phyloP scores from a whole-genome alignment of 805 yeast species.

The Lipomyces sp. region DNA sequence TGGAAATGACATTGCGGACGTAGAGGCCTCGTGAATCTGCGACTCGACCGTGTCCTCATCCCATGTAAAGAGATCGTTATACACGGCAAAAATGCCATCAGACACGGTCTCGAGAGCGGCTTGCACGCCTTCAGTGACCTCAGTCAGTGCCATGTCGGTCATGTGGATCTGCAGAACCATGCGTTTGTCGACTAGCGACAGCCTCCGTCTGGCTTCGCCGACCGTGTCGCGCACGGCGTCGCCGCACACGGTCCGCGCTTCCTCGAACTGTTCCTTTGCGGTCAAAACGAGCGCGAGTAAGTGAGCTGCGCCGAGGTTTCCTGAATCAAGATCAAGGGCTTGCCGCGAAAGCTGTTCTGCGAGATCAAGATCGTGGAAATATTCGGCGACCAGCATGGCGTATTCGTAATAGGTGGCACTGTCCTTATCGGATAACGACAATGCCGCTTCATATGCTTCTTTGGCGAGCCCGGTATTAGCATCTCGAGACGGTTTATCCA shows the following conservation, averaged over 20 bases:
- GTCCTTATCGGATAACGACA: background rate
- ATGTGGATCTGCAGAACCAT: conserved; percentile 19
- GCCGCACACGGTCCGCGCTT: conserved; percentile 16
- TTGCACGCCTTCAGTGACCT: conserved; percentile 22
- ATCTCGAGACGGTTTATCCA: conserved; percentile 2
- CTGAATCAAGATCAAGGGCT: conserved; percentile 14
- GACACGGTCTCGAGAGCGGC: conserved; percentile 25
- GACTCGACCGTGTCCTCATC: conserved; percentile 29
- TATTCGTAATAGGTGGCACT: conserved; percentile 14
- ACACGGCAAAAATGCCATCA: conserved; percentile 21
- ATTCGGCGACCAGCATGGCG: conserved; percentile 15
- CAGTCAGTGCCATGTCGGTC: conserved; percentile 25
- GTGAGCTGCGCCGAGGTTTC: conserved; percentile 23
- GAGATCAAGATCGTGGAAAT: conserved; percentile 7
- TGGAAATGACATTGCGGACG: conserved; percentile 18
- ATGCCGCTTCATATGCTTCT: conserved; percentile 16
- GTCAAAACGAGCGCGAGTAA: conserved; percentile 18
- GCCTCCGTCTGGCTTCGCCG: conserved; percentile 8
- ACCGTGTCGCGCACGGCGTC: conserved; percentile 5
- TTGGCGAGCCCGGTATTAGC: conserved; percentile 6
- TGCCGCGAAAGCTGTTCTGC: conserved; percentile 13
- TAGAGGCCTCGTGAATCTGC: conserved; percentile 28
- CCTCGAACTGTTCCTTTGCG: conserved; percentile 5
- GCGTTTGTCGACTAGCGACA: conserved; percentile 22
- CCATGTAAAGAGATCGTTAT: conserved; percentile 28